These are phyloP conservation scores for Verticillium isaacii DNA, from an alignment of 2,329 filamentous ascomycete genomes.

Conservation along the genomic window DNA sequence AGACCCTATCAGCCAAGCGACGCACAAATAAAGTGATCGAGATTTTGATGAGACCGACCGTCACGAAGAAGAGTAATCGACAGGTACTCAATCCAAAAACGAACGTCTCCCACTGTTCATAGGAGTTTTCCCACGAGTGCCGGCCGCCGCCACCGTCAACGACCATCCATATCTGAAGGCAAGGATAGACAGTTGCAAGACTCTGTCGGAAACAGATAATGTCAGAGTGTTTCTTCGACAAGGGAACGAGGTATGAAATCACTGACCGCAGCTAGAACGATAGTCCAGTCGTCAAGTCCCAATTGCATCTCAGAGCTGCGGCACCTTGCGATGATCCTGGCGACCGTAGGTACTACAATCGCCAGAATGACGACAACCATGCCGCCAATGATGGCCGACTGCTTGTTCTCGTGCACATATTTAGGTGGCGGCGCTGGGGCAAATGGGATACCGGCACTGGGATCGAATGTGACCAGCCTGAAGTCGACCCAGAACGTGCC, in stretches of 20 bases:
- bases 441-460: constrained; percentile 5
- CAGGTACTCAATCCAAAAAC: constrained; percentile 7
- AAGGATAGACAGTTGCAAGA: constrained; percentile 7
- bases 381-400: constrained; percentile 9
- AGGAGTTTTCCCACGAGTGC: constrained; percentile 10
- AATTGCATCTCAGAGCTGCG: background rate
- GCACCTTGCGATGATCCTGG: constrained; percentile 3
- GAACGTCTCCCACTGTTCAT: constrained; percentile 10
- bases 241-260: no score
- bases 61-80: constrained; percentile 8
- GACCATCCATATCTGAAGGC: constrained; percentile 9
- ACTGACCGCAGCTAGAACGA: constrained; percentile 6
- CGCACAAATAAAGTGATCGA: constrained; percentile 11
- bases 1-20: constrained; percentile 8
- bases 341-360: constrained; percentile 5
- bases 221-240: background rate
- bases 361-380: constrained; percentile 9
- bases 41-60: constrained; percentile 11
- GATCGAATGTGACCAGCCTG: constrained; percentile 2
- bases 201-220: background rate
- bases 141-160: constrained; percentile 8
- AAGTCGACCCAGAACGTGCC: constrained; percentile 5
- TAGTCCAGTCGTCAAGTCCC: constrained; percentile 9
- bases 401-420: constrained; percentile 8
- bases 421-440: constrained; percentile 4